Evolutionary conservation across 2,329 filamentous ascomycete genomes (phyloP).

Genomic region (Diaporthe humulicola): DNA sequence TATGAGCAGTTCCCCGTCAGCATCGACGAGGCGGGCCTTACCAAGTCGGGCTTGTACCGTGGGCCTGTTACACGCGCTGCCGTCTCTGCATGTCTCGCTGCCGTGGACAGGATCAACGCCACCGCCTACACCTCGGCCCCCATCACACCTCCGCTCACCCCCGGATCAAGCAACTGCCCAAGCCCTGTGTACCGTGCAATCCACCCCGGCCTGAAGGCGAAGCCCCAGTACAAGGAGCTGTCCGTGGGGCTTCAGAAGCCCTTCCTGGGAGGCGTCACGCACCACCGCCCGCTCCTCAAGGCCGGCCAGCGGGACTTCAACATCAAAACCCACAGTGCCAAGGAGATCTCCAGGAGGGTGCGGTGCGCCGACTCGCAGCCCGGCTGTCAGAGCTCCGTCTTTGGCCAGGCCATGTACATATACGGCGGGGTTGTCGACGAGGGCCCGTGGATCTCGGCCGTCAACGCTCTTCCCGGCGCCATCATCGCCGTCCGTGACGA

Average conservation of each 20-base stretch:
- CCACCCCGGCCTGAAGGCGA: conserved; percentile 45
- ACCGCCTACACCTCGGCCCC: conserved; percentile 44
- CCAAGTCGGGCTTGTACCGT: conserved; percentile 57
- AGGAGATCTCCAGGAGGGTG: conserved; percentile 56
- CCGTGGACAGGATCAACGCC: conserved; percentile 52
- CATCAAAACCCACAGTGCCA: conserved; percentile 49
- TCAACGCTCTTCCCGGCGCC: conserved; percentile 42
- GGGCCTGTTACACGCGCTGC: conserved; percentile 54
- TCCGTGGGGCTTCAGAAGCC: conserved; percentile 51
- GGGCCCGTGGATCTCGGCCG: conserved; percentile 40
- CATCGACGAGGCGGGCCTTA: conserved; percentile 54
- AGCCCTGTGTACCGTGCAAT: conserved; percentile 34
- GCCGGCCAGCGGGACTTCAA: conserved; percentile 55
- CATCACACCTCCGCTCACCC: conserved; percentile 40
- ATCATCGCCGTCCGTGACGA: conserved; percentile 53
- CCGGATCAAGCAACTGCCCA: neutral
- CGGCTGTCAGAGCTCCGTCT: conserved; percentile 53
- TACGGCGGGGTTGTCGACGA: conserved; percentile 58
- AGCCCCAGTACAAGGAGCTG: conserved; percentile 44
- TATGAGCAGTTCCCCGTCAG: conserved; percentile 57
- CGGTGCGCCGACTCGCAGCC: conserved; percentile 58
- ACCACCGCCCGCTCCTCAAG: conserved; percentile 54
- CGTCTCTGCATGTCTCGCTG: conserved; percentile 52
- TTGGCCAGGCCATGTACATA: conserved; percentile 53
- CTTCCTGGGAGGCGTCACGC: conserved; percentile 54